A percentile compares a stretch with the other conserved stretches of the same genome.
Evolutionary conservation across 2,329 filamentous ascomycete species (phyloP).

Genomic region (Fusarium oligoseptatum): DNA sequence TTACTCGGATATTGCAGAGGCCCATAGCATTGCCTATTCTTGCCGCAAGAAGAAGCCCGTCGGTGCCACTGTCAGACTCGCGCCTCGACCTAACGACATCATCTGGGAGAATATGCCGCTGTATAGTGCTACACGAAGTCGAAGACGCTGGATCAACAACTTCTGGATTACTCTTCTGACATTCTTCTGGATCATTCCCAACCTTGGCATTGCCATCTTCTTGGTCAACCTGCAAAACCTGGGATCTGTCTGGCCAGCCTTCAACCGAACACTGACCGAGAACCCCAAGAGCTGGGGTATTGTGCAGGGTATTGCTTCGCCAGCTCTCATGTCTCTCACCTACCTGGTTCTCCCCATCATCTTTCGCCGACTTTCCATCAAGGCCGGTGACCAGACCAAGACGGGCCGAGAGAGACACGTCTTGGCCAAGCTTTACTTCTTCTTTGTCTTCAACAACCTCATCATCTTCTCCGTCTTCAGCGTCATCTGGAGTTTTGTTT

Average conservation of each 20-base stretch:
- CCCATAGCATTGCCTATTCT: slow-evolving; percentile 87
- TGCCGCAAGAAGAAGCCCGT: slow-evolving; percentile 84
- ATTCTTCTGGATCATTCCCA: slow-evolving; percentile 88
- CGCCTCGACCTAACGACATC: slow-evolving; percentile 89
- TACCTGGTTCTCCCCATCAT: slow-evolving; percentile 91
- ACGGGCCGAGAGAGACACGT: slow-evolving; percentile 94
- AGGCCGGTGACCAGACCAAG: slow-evolving; percentile 90
- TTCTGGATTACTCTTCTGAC: slow-evolving; percentile 88
- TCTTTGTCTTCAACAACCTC: slow-evolving; percentile 98
- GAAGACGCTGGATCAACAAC: slow-evolving; percentile 82
- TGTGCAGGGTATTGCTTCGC: slow-evolving; percentile 91
- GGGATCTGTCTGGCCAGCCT: slow-evolving; percentile 82
- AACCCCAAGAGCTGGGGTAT: slow-evolving; percentile 83
- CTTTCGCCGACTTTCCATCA: slow-evolving; percentile 87
- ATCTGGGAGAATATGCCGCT: slow-evolving; percentile 96
- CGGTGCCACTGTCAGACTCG: slow-evolving; percentile 81
- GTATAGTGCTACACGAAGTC: slow-evolving; percentile 74
- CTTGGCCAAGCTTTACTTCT: slow-evolving; percentile 88
- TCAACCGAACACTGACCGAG: slow-evolving; percentile 72
- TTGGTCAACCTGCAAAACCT: slow-evolving; percentile 87
- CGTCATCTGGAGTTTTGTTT: slow-evolving; percentile 80
- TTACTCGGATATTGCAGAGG: slow-evolving; percentile 88
- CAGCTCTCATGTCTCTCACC: slow-evolving; percentile 86
- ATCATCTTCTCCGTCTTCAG: slow-evolving; percentile 95
- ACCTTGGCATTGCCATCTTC: slow-evolving; percentile 95